These are phyloP conservation scores for Lyophyllum atratum DNA, from an alignment of 768 basidiomycete species.

Conservation along the genomic window DNA sequence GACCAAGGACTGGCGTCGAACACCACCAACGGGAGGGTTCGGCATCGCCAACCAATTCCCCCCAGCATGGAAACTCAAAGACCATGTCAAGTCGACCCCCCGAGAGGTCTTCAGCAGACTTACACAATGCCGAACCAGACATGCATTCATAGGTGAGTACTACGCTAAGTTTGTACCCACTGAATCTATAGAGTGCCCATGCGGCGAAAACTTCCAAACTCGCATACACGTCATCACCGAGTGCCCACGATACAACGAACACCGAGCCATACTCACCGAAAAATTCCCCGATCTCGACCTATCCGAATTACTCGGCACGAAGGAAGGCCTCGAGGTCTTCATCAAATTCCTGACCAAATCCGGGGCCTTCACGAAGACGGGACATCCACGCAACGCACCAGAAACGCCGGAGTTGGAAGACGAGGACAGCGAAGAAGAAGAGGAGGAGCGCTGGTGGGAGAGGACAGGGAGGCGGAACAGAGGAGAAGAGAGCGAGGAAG, in stretches of 20 bases:
- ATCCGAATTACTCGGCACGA: conserved; percentile 22
- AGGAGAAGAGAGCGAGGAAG: no score
- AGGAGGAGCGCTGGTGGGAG: no score
- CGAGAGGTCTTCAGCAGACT: conserved; percentile 21
- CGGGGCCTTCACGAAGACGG: conserved; percentile 19
- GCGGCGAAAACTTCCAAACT: conserved; percentile 22
- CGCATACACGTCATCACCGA: conserved; percentile 23
- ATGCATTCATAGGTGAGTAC: conserved; percentile 21
- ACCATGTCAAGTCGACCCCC: neutral
- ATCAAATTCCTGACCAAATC: conserved; percentile 16
- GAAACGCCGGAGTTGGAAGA: neutral
- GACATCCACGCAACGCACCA: neutral
- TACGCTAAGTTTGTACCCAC: conserved; percentile 16
- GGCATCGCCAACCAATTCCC: no score
- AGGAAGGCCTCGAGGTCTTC: conserved; percentile 22
- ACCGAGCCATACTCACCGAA: conserved; percentile 15
- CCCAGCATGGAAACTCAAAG: no score
- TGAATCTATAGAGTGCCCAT: conserved; percentile 24
- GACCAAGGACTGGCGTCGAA: no score
- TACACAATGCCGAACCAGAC: conserved; percentile 25
- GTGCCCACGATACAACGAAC: conserved; percentile 21
- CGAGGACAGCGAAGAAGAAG: neutral
- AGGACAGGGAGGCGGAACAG: no score
- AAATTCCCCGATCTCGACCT: conserved; percentile 5
- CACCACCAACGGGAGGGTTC: no score